Evolutionary conservation across 2,329 filamentous ascomycete species (phyloP).

Genomic region (Claviceps pusilla): DNA sequence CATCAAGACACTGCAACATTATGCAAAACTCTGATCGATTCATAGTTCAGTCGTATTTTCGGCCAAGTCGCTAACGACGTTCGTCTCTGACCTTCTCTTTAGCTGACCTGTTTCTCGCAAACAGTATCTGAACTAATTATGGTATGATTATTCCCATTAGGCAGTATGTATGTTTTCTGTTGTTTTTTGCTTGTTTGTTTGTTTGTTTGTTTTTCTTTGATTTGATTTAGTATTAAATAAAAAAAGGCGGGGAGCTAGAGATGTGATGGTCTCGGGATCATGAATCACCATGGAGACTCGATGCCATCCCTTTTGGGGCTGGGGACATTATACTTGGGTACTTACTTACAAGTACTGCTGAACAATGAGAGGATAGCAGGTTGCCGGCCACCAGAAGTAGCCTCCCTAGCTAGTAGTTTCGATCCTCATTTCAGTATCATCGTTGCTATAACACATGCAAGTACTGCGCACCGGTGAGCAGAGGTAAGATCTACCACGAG

Average conservation of each 20-base stretch:
- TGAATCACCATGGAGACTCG: not conserved
- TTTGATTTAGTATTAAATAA: no score
- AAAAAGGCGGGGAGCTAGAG: not conserved
- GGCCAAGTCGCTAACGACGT: not conserved
- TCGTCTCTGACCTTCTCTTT: not conserved
- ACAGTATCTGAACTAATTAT: not conserved
- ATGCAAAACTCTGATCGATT: not conserved
- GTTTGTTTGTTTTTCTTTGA: not conserved
- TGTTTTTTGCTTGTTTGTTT: not conserved
- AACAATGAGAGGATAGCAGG: no score
- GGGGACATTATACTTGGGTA: not conserved
- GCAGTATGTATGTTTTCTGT: not conserved
- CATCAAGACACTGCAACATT: not conserved
- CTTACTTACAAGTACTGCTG: no score
- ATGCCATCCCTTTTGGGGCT: not conserved
- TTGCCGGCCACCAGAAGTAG: no score
- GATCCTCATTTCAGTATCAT: no score
- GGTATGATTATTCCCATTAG: not conserved
- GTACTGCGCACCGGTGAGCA: not conserved
- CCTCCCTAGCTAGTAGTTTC: no score
- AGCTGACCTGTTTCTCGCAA: not conserved
- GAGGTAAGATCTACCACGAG: not conserved
- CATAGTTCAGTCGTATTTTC: not conserved
- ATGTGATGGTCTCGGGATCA: not conserved
- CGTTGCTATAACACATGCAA: no score